Evolutionary conservation across 768 basidiomycete species (phyloP), one percentile per base, ranked within the genome.

Genomic region (Pholiota molesta): DNA sequence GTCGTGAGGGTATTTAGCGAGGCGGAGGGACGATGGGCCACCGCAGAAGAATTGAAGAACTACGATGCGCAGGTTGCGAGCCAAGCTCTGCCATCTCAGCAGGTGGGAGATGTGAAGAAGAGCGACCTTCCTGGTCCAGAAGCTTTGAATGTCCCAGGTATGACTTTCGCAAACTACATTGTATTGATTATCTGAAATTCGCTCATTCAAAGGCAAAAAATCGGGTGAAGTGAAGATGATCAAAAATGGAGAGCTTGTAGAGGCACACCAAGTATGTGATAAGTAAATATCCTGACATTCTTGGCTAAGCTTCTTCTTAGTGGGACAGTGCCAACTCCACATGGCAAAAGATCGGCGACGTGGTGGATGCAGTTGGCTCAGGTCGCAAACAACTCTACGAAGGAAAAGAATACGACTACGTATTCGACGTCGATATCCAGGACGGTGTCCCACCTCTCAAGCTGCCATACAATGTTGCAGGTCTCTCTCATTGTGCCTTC

Each of bases 401-500:
- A 67, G 97, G 97, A 17, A 89, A 90, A 71, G 97, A 99, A 76
- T 99, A 96, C 71, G 97, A 99, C 76, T 97, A 97, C 69, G 97
- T 99, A n/a, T 98, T 99, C 69, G 96, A 97, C 70, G 96, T 99
- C 37, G 97, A 99, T 69, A 90, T 98, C 28, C 84, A 94, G 69
- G 97, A 97, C 62, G 96, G 95, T 2, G 87, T 86, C 16, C 96
- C 97, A 11, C 89, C 96, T 7, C 79, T 99, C 65, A 99, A 98
- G 71, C 82, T 99, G 21, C 97, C 97, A 0, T 99, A 93, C 74
- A 98, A 99, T 72, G 87, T 85, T 26, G 84, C 86, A 49, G 96
- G 95, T 92, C 64, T 59, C 83, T 72, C 14, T 9, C 42, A 26
- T 21, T 16, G 26, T 35, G 29, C 40, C 44, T 39, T 44, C 55